A percentile compares a stretch with the other conserved stretches of the same genome.
Conservation (phyloP, 2,329 filamentous ascomycete species). For the Ploettnerulaceae sp. region DNA sequence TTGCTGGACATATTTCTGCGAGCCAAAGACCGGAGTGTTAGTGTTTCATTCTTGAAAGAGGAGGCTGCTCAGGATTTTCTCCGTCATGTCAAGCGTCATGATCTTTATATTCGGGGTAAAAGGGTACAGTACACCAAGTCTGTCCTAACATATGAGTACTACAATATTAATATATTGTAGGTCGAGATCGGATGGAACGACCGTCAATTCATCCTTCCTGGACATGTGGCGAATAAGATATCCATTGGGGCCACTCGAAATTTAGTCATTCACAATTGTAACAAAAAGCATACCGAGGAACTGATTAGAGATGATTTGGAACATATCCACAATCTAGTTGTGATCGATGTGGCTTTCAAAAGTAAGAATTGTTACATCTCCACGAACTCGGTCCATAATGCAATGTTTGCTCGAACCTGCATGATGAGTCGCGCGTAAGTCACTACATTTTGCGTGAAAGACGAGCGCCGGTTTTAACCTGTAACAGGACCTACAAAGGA, state of each 20-base stretch:
- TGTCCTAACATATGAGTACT: background rate
- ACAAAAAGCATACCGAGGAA: slow-evolving; percentile 54
- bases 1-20: slow-evolving; percentile 65
- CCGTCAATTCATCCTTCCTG: slow-evolving; percentile 61
- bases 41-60: slow-evolving; percentile 65
- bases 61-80: slow-evolving; percentile 61
- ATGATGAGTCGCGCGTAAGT: slow-evolving; percentile 54
- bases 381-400: slow-evolving; percentile 72
- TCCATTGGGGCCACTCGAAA: slow-evolving; percentile 66
- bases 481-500: slow-evolving; percentile 59
- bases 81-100: slow-evolving; percentile 57
- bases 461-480: slow-evolving; percentile 8
- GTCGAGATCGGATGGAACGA: slow-evolving; percentile 66
- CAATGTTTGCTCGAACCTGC: slow-evolving; percentile 70
- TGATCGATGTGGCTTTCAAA: slow-evolving; percentile 60
- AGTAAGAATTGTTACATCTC: slow-evolving; percentile 60
- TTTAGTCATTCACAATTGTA: slow-evolving; percentile 59
- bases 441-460: background rate
- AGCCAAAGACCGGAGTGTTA: slow-evolving; percentile 52
- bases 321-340: slow-evolving; percentile 74
- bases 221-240: slow-evolving; percentile 61
- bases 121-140: slow-evolving; percentile 45
- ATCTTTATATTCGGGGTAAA: slow-evolving; percentile 64
- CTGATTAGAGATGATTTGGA: slow-evolving; percentile 68
- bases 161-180: slow-evolving; percentile 40